Conservation (phyloP, 352 stramenopile genomes). For the Phytophthora litchii region DNA sequence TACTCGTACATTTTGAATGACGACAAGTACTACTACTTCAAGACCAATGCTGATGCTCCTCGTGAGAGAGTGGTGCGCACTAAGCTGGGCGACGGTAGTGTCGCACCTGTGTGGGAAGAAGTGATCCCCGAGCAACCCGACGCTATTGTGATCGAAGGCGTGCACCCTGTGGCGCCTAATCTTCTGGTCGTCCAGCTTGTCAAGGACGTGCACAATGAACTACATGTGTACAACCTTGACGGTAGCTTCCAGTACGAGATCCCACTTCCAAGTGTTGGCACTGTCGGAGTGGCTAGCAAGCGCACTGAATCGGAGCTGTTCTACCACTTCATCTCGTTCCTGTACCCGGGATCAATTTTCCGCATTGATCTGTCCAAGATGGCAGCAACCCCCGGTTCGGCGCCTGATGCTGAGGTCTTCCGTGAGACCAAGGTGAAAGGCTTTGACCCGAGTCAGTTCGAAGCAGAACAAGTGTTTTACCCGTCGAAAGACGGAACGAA, state of each 20-base stretch:
- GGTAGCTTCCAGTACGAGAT: constrained; percentile 82
- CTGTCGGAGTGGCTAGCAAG: constrained; percentile 71
- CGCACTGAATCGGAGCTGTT: constrained; percentile 85
- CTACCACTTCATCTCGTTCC: constrained; percentile 90
- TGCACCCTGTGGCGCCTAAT: constrained; percentile 67
- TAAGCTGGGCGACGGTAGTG: constrained; percentile 38
- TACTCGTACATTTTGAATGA: constrained; percentile 91
- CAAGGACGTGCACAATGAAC: constrained; percentile 81
- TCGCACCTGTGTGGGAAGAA: constrained; percentile 64
- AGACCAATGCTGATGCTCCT: constrained; percentile 83
- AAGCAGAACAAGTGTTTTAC: constrained; percentile 89
- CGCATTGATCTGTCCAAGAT: constrained; percentile 62
- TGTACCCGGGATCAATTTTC: constrained; percentile 83
- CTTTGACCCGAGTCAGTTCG: constrained; percentile 81
- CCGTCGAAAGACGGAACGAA: constrained; percentile 93
- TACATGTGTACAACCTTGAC: constrained; percentile 82
- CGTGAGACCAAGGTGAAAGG: constrained; percentile 83
- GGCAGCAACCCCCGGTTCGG: constrained; percentile 7
- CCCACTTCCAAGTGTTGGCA: constrained; percentile 66
- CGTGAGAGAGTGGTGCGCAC: constrained; percentile 77
- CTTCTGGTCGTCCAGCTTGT: constrained; percentile 80
- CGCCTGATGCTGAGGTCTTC: constrained; percentile 57
- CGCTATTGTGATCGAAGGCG: constrained; percentile 75
- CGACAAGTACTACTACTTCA: constrained; percentile 87
- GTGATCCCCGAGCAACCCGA: constrained; percentile 83